Conservation (phyloP, 805 yeast species). For the Candida sanyiensis region DNA sequence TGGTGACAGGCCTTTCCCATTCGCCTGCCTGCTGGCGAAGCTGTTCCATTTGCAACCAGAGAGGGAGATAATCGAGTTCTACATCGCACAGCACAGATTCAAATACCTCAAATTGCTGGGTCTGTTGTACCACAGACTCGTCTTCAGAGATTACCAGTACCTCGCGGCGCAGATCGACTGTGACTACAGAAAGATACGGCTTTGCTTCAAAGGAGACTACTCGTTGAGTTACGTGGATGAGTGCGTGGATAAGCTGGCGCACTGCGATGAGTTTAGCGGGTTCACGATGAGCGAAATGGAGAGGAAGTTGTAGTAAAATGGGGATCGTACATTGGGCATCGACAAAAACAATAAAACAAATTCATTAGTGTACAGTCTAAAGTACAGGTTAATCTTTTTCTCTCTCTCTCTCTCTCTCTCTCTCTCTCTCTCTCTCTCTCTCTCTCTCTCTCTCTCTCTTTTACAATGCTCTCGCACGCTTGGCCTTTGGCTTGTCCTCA, state of each 20-base stretch:
- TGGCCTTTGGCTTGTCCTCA: constrained; percentile 27
- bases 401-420: not conserved
- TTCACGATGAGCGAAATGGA: constrained; percentile 58
- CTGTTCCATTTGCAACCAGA: constrained; percentile 72
- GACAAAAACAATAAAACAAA: too few species aligned
- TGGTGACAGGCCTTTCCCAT: constrained; percentile 58
- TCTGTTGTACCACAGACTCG: constrained; percentile 54
- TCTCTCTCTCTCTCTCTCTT: not conserved
- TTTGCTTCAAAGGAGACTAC: constrained; percentile 35
- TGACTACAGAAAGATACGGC: constrained; percentile 67
- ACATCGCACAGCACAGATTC: constrained; percentile 60
- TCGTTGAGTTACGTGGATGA: constrained; percentile 62
- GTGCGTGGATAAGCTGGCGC: constrained; percentile 56
- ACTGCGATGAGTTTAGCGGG: constrained; percentile 59
- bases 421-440: not conserved
- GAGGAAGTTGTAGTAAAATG: too few species aligned
- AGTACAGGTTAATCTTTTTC: not conserved
- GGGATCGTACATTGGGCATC: too few species aligned
- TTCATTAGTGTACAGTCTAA: not conserved
- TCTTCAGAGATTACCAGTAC: constrained; percentile 17
- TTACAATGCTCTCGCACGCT: constrained; percentile 26
- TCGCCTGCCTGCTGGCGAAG: constrained; percentile 71
- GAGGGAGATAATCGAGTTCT: constrained; percentile 46
- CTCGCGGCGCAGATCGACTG: constrained; percentile 39
- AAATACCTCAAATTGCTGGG: constrained; percentile 70